A percentile compares a stretch with the other conserved stretches of the same genome.
Evolutionary conservation across 352 stramenopile genomes (phyloP).

Genomic region (Blastocystis sp.): DNA sequence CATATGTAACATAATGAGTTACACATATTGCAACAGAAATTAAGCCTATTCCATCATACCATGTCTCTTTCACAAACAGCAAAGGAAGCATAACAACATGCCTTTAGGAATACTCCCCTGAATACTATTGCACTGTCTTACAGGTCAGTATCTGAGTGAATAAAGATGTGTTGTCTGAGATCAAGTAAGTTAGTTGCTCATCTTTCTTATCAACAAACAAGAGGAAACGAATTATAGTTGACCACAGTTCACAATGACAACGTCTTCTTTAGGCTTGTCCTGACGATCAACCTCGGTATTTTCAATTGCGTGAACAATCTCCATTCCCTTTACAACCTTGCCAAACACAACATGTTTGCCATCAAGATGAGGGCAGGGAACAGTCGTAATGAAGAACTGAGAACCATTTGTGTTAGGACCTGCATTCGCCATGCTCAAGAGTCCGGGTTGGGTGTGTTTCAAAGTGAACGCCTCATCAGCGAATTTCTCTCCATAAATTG

Average conservation of each 20-base stretch:
- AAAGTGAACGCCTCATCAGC: conserved; percentile 71
- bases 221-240: conserved; percentile 93
- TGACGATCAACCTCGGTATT: conserved; percentile 82
- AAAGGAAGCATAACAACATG: no score
- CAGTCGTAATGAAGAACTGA: conserved; percentile 94
- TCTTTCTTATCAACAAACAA: conserved; percentile 75
- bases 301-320: conserved; percentile 82
- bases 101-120: no score
- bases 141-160: no score
- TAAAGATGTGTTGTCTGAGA: no score
- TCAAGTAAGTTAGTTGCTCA: no score
- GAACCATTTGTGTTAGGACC: conserved; percentile 84
- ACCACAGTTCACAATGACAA: conserved; percentile 92
- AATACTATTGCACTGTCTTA: no score
- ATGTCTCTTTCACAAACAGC: no score
- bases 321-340: conserved; percentile 80
- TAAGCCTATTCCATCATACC: no score
- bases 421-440: conserved; percentile 80
- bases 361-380: conserved; percentile 89
- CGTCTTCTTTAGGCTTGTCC: conserved; percentile 81
- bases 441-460: conserved; percentile 75
- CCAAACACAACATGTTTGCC: conserved; percentile 89
- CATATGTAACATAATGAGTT: no score
- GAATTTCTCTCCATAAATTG: conserved; percentile 77
- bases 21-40: no score